Conservation (phyloP, 164 flowering plant species). For the Houttuynia cordata region DNA sequence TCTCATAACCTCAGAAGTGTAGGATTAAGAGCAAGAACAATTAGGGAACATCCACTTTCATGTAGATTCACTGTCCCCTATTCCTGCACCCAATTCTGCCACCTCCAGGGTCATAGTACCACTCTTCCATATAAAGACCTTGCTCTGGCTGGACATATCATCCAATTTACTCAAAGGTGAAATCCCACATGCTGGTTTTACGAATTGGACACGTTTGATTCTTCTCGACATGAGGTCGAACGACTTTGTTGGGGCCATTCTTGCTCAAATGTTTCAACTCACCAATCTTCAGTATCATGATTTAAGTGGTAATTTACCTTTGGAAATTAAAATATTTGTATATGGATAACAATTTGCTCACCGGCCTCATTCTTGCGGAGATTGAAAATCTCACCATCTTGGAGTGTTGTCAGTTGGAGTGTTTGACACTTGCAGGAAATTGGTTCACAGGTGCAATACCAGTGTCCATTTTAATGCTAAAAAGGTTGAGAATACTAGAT, state of each 20-base stretch:
- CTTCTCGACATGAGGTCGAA: conserved; percentile 31
- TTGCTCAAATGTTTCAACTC: conserved; percentile 25
- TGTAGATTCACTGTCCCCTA: no score
- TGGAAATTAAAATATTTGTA: no score
- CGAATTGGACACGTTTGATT: conserved; percentile 25
- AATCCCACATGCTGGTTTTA: conserved; percentile 22
- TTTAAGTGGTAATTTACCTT: conserved; percentile 21
- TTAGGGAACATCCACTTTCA: background rate
- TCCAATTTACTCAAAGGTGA: conserved; percentile 25
- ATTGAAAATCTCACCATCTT: no score
- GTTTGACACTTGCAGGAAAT: conserved; percentile 29
- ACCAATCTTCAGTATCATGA: conserved; percentile 23
- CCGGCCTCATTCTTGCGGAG: no score
- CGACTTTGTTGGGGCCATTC: conserved; percentile 30
- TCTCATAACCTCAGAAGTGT: background rate
- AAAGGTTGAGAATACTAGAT: background rate
- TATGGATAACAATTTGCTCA: no score
- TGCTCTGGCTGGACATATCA: conserved; percentile 31
- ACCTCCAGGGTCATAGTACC: conserved; percentile 19
- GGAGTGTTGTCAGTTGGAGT: no score
- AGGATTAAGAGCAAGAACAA: background rate
- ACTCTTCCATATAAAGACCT: conserved; percentile 20
- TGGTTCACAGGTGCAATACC: conserved; percentile 26
- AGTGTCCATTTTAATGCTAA: conserved; percentile 14
- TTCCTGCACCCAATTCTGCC: background rate